Evolutionary conservation across 2,329 filamentous ascomycete species (phyloP).

Genomic region (Fusarium compactum): DNA sequence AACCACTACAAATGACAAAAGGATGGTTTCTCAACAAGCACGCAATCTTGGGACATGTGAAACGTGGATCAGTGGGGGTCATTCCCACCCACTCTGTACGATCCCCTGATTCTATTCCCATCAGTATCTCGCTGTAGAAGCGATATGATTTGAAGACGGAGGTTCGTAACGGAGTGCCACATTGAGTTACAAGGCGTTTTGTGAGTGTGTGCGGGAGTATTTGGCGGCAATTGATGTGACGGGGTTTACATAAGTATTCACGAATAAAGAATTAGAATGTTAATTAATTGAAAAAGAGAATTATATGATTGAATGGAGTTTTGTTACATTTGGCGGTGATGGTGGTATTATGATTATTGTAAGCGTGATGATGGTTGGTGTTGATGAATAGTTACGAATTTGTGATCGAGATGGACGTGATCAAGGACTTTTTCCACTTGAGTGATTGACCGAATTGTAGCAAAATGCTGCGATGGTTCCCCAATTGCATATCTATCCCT

Average conservation of each 20-base stretch:
- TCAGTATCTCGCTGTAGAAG: conserved; percentile 31
- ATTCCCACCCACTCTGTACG: conserved; percentile 15
- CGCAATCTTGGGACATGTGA: conserved; percentile 31
- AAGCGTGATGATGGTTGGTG: background rate
- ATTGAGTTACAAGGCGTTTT: conserved; percentile 32
- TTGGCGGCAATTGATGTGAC: conserved; percentile 20
- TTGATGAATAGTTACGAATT: conserved; percentile 3
- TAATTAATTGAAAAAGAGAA: conserved; percentile 2
- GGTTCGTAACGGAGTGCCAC: conserved; percentile 30
- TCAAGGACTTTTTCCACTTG: background rate
- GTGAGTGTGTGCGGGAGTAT: conserved; percentile 9
- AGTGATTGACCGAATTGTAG: background rate
- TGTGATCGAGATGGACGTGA: background rate
- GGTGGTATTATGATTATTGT: background rate
- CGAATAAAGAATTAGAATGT: conserved; percentile 2
- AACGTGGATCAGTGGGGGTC: conserved; percentile 32
- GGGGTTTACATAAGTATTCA: conserved; percentile 5
- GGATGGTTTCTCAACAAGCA: conserved; percentile 10
- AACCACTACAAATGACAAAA: conserved; percentile 17
- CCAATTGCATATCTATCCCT: background rate
- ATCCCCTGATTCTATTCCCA: conserved; percentile 30
- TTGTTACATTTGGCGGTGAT: background rate
- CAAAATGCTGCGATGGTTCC: background rate
- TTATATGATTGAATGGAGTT: background rate
- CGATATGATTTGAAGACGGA: conserved; percentile 32